Percentiles rank a stretch among this genome's conserved stretches.
Evolutionary conservation across 108 stramenopile species (phyloP).

Genomic region (Cylindrotheca fusiformis): DNA sequence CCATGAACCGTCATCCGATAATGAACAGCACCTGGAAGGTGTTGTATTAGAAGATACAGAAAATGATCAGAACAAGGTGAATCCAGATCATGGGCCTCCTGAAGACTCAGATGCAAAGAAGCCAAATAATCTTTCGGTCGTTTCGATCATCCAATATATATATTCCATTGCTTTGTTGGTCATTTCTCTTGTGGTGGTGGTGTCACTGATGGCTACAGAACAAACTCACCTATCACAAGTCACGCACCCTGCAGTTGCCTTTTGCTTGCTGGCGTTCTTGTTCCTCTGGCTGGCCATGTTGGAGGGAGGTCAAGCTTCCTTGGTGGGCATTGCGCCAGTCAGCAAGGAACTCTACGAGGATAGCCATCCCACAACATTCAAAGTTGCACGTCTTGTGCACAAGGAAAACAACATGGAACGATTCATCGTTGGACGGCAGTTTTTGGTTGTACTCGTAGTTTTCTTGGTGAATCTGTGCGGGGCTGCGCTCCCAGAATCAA

Average conservation of each 20-base stretch:
- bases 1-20: too few species aligned
- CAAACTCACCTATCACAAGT: constrained; percentile 59
- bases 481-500: constrained; percentile 50
- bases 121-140: too few species aligned
- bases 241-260: constrained; percentile 50
- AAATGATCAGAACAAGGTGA: too few species aligned
- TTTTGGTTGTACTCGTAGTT: constrained; percentile 75
- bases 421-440: constrained; percentile 84
- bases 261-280: constrained; percentile 45
- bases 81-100: too few species aligned
- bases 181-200: constrained; percentile 62
- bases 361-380: constrained; percentile 65
- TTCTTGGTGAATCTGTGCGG: constrained; percentile 71
- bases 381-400: constrained; percentile 48
- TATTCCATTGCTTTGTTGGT: constrained; percentile 47
- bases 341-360: constrained; percentile 67
- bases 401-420: constrained; percentile 86
- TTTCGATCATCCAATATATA: not conserved
- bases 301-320: constrained; percentile 75
- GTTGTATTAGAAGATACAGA: too few species aligned
- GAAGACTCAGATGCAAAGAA: too few species aligned
- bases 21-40: too few species aligned
- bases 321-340: constrained; percentile 73
- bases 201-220: constrained; percentile 52
- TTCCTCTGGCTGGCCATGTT: constrained; percentile 71